A percentile compares a stretch with the other conserved stretches of the same genome.
Evolutionary conservation across 1,139 yeast genomes (phyloP).

Genomic region (Starmera stellimalicola): DNA sequence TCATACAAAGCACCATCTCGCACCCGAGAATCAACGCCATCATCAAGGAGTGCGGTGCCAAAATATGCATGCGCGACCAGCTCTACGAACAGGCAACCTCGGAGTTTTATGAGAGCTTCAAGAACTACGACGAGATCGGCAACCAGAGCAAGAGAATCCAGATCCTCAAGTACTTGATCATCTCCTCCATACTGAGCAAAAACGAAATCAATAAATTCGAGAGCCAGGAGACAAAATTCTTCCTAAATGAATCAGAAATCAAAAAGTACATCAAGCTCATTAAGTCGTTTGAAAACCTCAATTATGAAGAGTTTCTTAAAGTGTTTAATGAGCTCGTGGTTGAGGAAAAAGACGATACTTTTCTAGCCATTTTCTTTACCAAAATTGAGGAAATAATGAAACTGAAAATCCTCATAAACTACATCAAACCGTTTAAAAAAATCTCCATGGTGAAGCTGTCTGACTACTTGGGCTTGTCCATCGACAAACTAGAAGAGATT

Average conservation of each 20-base stretch:
- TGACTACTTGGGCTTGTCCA: slow-evolving; percentile 14
- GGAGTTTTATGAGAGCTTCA: slow-evolving; percentile 65
- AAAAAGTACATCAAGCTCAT: slow-evolving; percentile 27
- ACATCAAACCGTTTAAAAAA: slow-evolving; percentile 29
- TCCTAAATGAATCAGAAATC: slow-evolving; percentile 28
- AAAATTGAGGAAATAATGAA: slow-evolving; percentile 25
- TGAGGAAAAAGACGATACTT: slow-evolving; percentile 19
- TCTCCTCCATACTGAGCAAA: slow-evolving; percentile 56
- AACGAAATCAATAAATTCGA: slow-evolving; percentile 31
- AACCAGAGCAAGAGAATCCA: slow-evolving; percentile 38
- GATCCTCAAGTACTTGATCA: slow-evolving; percentile 51
- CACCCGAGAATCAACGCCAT: slow-evolving; percentile 69
- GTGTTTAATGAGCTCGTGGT: slow-evolving; percentile 17
- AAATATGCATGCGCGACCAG: slow-evolving; percentile 50
- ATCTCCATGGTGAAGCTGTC: slow-evolving; percentile 26
- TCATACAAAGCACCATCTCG: slow-evolving; percentile 54
- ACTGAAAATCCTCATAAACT: slow-evolving; percentile 24
- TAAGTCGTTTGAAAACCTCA: slow-evolving; percentile 27
- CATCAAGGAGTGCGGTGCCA: slow-evolving; percentile 68
- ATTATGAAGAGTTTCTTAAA: slow-evolving; percentile 25
- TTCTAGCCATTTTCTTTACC: slow-evolving; percentile 21
- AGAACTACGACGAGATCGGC: slow-evolving; percentile 75
- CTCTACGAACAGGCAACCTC: slow-evolving; percentile 55
- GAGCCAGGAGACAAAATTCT: slow-evolving; percentile 37
- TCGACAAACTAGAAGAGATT: slow-evolving; percentile 28